Evolutionary conservation across 768 basidiomycete species (phyloP).

Genomic region (Termitomyces sp.): DNA sequence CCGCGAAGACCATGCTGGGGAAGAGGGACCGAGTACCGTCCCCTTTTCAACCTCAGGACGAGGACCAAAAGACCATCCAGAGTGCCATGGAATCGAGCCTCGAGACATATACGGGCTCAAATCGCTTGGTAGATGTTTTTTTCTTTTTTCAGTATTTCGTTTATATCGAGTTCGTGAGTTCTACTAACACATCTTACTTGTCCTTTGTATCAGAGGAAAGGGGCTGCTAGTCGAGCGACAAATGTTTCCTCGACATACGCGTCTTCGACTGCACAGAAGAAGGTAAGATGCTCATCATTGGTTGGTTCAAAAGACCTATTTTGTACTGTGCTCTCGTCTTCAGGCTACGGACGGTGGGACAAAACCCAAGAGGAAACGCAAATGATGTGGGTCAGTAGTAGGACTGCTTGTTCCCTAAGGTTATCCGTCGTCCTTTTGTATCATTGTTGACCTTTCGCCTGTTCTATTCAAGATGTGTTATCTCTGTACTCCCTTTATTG

Average conservation of each 20-base stretch:
- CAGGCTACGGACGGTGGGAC: constrained; percentile 1
- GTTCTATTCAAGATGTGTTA: neutral
- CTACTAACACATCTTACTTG: neutral
- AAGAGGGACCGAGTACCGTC: constrained; percentile 15
- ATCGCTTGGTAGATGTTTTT: constrained; percentile 13
- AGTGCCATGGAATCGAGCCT: neutral
- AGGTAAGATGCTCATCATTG: neutral
- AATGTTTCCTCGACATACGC: neutral
- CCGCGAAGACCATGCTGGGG: constrained; percentile 5
- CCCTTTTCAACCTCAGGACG: neutral
- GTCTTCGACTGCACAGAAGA: constrained; percentile 1
- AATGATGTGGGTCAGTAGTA: neutral
- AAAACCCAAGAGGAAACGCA: constrained; percentile 11
- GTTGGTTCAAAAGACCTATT: neutral
- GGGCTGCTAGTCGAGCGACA: neutral
- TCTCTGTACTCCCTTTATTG: neutral
- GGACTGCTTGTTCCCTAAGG: neutral
- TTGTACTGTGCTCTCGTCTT: neutral
- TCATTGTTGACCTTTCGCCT: neutral
- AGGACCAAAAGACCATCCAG: neutral
- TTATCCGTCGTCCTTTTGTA: neutral
- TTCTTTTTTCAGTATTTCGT: neutral
- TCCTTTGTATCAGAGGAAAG: neutral
- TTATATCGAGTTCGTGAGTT: neutral
- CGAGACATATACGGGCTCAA: constrained; percentile 1